Percentiles rank a stretch among this genome's conserved stretches.
Conservation (phyloP, 2,329 filamentous ascomycete genomes). For the Botrytis fragariae region DNA sequence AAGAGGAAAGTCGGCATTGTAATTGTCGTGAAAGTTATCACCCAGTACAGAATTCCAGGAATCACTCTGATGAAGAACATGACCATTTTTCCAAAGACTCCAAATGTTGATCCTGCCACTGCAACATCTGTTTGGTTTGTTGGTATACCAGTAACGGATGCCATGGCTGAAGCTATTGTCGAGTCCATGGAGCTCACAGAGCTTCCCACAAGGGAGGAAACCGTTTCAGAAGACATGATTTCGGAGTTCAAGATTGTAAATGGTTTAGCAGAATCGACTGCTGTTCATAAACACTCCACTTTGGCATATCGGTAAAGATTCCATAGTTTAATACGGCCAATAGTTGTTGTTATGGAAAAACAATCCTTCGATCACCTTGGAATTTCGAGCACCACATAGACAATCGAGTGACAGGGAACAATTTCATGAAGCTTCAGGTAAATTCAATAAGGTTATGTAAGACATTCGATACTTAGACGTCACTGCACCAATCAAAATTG, state of each 20-base stretch:
- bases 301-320: background rate
- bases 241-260: constrained; percentile 4
- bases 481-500: constrained; percentile 12
- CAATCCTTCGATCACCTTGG: background rate
- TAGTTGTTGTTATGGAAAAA: constrained; percentile 2
- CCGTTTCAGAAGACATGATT: constrained; percentile 23
- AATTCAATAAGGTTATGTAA: background rate
- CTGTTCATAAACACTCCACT: background rate
- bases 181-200: constrained; percentile 30
- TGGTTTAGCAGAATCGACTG: background rate
- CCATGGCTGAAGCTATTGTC: constrained; percentile 25
- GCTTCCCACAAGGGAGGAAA: constrained; percentile 28
- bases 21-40: constrained; percentile 81
- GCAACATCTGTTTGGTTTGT: constrained; percentile 39
- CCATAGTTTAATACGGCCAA: constrained; percentile 4
- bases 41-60: constrained; percentile 68
- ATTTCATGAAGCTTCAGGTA: constrained; percentile 6
- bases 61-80: constrained; percentile 54
- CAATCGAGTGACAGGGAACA: constrained; percentile 4
- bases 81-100: constrained; percentile 54
- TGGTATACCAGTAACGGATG: constrained; percentile 25
- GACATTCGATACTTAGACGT: background rate
- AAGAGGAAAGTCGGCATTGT: constrained; percentile 88
- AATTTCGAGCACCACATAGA: background rate
- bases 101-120: constrained; percentile 53